A percentile compares a stretch with the other conserved stretches of the same genome.
Evolutionary conservation across 441 rosid species (phyloP).

Genomic region (Euphorbia celastroides): DNA sequence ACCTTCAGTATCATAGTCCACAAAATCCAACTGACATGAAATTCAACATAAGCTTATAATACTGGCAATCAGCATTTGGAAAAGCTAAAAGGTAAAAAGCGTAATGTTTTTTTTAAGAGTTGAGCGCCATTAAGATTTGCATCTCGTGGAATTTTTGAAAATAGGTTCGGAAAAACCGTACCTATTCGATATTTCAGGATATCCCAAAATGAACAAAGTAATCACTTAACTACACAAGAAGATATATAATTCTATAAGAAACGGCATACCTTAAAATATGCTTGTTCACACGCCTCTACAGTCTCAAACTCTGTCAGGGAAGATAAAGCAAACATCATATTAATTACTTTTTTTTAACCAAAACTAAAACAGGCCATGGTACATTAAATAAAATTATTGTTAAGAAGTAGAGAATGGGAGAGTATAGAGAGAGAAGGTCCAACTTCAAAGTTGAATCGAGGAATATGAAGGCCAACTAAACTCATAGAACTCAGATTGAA

Average conservation of each 20-base stretch:
- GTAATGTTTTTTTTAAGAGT: neutral
- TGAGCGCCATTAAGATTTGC: neutral
- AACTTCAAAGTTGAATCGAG: conserved; percentile 1
- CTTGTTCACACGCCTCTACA: conserved; percentile 73
- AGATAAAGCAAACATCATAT: neutral
- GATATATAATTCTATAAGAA: neutral
- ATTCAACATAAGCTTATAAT: neutral
- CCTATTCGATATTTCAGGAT: neutral
- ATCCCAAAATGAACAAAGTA: neutral
- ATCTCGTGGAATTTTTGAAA: neutral
- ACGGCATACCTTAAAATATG: conserved; percentile 68
- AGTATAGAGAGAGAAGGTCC: neutral
- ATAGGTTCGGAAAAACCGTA: neutral
- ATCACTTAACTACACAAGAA: neutral
- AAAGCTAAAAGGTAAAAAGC: neutral
- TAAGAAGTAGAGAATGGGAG: no score
- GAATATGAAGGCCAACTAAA: neutral
- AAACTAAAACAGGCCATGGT: neutral
- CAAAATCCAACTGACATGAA: neutral
- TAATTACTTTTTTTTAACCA: neutral
- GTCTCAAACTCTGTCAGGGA: conserved; percentile 65
- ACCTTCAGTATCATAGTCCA: neutral
- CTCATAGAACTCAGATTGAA: neutral
- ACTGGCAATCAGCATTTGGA: neutral
- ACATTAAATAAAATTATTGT: neutral